These are phyloP conservation scores for Monilinia fructicola DNA, from an alignment of 2,329 filamentous ascomycete species.

Conservation along the genomic window DNA sequence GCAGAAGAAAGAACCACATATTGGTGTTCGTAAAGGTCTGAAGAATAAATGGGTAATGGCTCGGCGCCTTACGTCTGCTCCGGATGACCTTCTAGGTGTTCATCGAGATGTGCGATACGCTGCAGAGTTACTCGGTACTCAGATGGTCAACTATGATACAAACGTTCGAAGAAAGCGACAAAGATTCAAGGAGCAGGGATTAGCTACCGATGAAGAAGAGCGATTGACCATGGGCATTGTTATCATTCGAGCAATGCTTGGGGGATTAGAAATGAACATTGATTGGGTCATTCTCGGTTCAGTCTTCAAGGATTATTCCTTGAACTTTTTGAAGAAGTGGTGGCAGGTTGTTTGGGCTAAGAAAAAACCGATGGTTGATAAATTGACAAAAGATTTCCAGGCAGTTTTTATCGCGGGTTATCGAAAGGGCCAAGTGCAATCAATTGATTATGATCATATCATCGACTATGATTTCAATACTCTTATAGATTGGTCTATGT, in stretches of 20 bases:
- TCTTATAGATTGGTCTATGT: constrained; percentile 65
- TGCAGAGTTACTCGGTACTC: constrained; percentile 20
- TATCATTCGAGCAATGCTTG: constrained; percentile 57
- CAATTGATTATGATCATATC: constrained; percentile 63
- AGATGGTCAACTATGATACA: constrained; percentile 22
- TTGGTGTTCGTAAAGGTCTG: constrained; percentile 21
- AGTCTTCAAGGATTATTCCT: constrained; percentile 54
- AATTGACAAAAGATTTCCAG: constrained; percentile 63
- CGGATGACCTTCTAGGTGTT: constrained; percentile 21
- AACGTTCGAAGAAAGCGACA: constrained; percentile 20
- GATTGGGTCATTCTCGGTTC: constrained; percentile 61
- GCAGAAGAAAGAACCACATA: constrained; percentile 13
- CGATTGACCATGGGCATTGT: constrained; percentile 58
- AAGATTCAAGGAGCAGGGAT: constrained; percentile 39
- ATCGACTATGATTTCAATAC: constrained; percentile 66
- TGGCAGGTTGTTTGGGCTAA: constrained; percentile 56
- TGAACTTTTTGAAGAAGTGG: constrained; percentile 53
- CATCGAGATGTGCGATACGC: constrained; percentile 22
- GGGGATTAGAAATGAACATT: constrained; percentile 57
- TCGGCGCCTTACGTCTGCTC: constrained; percentile 21
- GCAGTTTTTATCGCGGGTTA: constrained; percentile 66
- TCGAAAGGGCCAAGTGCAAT: constrained; percentile 57
- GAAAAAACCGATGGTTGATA: constrained; percentile 53
- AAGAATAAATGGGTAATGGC: constrained; percentile 23
- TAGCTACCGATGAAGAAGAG: constrained; percentile 46